A percentile compares a stretch with the other conserved stretches of the same genome.
These are phyloP conservation scores for Glaciozyma antarctica DNA, from an alignment of 768 basidiomycete genomes.

Conservation along the genomic window DNA sequence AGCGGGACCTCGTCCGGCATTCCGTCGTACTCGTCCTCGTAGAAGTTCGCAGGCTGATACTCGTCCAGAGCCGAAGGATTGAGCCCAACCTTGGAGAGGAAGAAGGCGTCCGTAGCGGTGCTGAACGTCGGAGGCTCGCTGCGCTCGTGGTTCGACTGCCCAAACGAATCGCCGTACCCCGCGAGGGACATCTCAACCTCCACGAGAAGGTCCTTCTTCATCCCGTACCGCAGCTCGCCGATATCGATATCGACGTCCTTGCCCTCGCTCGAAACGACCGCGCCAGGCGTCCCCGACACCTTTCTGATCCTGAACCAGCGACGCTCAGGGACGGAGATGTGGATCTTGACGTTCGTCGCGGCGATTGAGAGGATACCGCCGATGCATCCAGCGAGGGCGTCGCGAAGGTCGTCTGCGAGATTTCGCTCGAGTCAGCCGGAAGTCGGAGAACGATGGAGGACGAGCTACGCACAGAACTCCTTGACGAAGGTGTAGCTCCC, in stretches of 20 bases:
- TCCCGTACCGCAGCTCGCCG: constrained; percentile 89
- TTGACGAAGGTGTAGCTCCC: constrained; percentile 97
- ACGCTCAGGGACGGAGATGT: constrained; percentile 83
- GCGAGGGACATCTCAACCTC: constrained; percentile 68
- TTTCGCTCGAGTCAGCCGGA: neutral
- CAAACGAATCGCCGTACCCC: constrained; percentile 8
- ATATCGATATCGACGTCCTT: constrained; percentile 91
- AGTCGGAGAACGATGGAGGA: neutral
- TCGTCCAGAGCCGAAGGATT: constrained; percentile 30
- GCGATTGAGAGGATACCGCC: constrained; percentile 97
- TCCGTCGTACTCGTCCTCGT: constrained; percentile 47
- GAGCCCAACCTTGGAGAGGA: constrained; percentile 40
- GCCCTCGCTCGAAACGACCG: constrained; percentile 82
- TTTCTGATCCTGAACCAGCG: constrained; percentile 88
- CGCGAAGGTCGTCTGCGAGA: constrained; percentile 60
- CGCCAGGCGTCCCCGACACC: constrained; percentile 78
- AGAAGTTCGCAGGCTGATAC: constrained; percentile 30
- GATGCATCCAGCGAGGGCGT: constrained; percentile 84
- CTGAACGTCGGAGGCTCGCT: constrained; percentile 38
- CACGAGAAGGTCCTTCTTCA: constrained; percentile 92
- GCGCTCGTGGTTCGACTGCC: neutral
- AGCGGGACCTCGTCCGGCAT: constrained; percentile 98
- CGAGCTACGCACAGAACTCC: constrained; percentile 53
- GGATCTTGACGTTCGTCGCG: constrained; percentile 82
- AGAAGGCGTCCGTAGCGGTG: constrained; percentile 82